Evolutionary conservation across 1,284 basidiomycete species (phyloP), one percentile per base, ranked within the genome.

Genomic region (Flammula alnicola): DNA sequence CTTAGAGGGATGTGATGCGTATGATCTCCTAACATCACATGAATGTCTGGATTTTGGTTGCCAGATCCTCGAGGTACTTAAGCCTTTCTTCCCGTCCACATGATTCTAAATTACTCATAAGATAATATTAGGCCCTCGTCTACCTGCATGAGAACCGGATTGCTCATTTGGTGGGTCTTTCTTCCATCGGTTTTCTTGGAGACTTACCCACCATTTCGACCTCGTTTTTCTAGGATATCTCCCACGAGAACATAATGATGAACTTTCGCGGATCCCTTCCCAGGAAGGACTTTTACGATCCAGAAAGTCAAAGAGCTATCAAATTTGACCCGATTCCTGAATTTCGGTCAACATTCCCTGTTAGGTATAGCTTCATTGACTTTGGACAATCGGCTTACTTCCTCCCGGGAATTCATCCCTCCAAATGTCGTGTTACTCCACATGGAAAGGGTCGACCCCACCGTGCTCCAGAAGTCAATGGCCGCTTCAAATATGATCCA

Each of bases 31-130:
- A 20, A 36, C 16, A 1, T 35, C 48, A 1, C 43, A 14, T 5
- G 52, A 54, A 36, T 50, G 48, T 30, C 40, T 54, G 23, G 49
- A 54, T 36, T 54, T 51, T 26, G 48, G 35, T 23, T 44, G 41
- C 16, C 52, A 47, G 50, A 16, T 51, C 7, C 36, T 49, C 5
- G 33, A 20, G 27, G 48, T 50, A 39, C 22, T 31, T 37, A 17
- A 23, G 25, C 31, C n/a, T 26, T 10, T 3, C 10, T 10, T 10
- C 14, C 42, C n/a, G n/a, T n/a, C n/a, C n/a, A n/a, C n/a, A n/a
- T n/a, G n/a, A 20, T 23, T 5, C 14, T 23, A 39, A 14, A 1
- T 31, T 5, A 11, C 17, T 39, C 12, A 22, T 14, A 5, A 31
- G 27, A n/a, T n/a, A 19, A 22, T 16, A 16, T 9, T 30, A 50